Base-by-base conservation (phyloP, 345 rosid genomes). In the Chamaenerion angustifolium region DNA sequence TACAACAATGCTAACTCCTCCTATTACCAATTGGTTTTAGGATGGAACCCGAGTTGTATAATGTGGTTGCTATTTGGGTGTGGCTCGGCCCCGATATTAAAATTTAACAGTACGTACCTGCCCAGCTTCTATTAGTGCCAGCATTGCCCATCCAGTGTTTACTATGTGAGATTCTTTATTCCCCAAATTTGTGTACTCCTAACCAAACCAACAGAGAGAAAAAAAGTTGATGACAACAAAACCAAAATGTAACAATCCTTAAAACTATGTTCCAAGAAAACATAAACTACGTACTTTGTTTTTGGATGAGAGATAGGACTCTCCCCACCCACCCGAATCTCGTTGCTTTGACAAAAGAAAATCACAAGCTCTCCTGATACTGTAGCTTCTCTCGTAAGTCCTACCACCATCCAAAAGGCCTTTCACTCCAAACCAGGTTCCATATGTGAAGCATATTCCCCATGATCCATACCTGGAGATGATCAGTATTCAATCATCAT, bases 291-390 rank as follows among this genome's bases (percentile, higher is more conserved):
- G n/a, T 31, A 31, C 37, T 7, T 31, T 31, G 10, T 31, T 31
- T 31, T 31, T 5, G 37, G 6, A 31, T 1, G 37, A 31, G 37
- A 31, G 37, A 31, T 31, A 31, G 5, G 37, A 3, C 37, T 31
- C 37, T 31, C 37, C 37, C 98, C 98, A 92, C 45, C 98, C 95
- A 15, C 94, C 98, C 3, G 88, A 80, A 48, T 78, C 51, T 51
- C 64, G 64, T 72, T 92, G 98, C 71, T 84, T 84, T 45, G 95
- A 87, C 61, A 87, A 56, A 57, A 87, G 76, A 76, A 87, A 87
- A 40, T 84, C 76, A 54, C 93, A 87, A 57, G 95, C 96, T 73
- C 76, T 87, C 16, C 77, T 74, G 35, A 87, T 67, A 60, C 70
- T 58, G 48, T 80, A 60, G 56, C 77, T 76, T 72, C 66, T 79